These are phyloP conservation scores for Limnomonas spitsbergensis DNA, from an alignment of 139 green algal genomes.

Conservation along the genomic window DNA sequence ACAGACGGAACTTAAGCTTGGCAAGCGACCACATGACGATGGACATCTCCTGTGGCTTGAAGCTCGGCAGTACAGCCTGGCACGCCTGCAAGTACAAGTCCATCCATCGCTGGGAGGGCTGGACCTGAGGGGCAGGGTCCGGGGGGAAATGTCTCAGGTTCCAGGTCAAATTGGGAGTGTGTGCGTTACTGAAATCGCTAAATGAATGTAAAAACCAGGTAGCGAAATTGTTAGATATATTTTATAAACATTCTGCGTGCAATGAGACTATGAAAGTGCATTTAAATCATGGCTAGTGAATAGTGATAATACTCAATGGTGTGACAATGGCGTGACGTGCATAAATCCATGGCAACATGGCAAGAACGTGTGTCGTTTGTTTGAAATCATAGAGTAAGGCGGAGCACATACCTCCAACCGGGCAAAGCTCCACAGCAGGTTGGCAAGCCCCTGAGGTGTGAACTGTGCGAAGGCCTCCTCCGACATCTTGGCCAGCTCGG, in stretches of 20 bases:
- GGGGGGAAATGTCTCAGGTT: constrained; percentile 8
- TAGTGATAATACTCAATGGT: too few relatives aligned
- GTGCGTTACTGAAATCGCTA: too few relatives aligned
- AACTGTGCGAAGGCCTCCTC: background rate
- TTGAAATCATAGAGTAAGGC: background rate
- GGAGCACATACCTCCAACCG: background rate
- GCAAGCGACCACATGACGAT: constrained; percentile 9
- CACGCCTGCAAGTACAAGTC: background rate
- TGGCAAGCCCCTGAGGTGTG: constrained; percentile 24
- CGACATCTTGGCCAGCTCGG: background rate
- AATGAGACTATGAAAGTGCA: too few relatives aligned
- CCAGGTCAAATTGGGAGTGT: constrained; percentile 13
- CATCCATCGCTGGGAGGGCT: constrained; percentile 12
- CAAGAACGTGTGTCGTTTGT: too few relatives aligned
- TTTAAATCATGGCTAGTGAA: too few relatives aligned
- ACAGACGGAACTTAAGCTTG: constrained; percentile 9
- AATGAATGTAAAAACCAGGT: too few relatives aligned
- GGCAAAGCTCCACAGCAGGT: constrained; percentile 32
- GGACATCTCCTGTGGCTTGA: constrained; percentile 16
- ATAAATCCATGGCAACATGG: too few relatives aligned
- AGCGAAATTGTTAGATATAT: too few relatives aligned
- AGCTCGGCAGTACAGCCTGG: background rate
- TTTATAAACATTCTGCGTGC: too few relatives aligned
- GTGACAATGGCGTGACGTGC: too few relatives aligned
- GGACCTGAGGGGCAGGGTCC: too few relatives aligned